A percentile compares a stretch with the other conserved stretches of the same genome.
Conservation (phyloP, 1,284 basidiomycete genomes). For the Stereum hirsutum region DNA sequence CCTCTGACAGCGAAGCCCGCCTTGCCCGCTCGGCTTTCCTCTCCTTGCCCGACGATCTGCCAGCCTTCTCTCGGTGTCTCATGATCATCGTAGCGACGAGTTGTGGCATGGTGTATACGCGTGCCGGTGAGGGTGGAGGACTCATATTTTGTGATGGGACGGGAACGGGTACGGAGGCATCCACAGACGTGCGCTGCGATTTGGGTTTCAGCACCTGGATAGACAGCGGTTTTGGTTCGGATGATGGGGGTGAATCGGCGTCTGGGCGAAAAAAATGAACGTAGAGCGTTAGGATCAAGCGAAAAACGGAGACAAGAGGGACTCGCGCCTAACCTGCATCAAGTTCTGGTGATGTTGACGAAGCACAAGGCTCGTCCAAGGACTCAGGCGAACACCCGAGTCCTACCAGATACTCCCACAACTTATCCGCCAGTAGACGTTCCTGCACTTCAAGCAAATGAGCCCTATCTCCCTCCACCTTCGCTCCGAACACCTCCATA, state of each 20-base stretch:
- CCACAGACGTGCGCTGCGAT: too few species aligned
- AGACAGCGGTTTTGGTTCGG: too few species aligned
- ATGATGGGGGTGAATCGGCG: too few species aligned
- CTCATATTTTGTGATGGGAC: slow-evolving; percentile 9
- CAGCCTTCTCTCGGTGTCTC: slow-evolving; percentile 23
- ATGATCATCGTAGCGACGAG: slow-evolving; percentile 25
- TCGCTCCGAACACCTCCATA: slow-evolving; percentile 8
- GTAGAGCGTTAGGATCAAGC: not conserved
- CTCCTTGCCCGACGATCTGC: too few species aligned
- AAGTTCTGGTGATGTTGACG: not conserved
- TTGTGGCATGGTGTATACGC: slow-evolving; percentile 20
- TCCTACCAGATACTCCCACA: slow-evolving; percentile 20
- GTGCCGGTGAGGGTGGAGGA: slow-evolving; percentile 7
- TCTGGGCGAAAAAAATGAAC: too few species aligned
- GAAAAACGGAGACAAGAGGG: not conserved
- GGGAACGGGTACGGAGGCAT: slow-evolving; percentile 9
- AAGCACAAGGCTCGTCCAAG: slow-evolving; percentile 5
- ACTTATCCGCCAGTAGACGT: slow-evolving; percentile 20
- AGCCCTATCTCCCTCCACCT: slow-evolving; percentile 4
- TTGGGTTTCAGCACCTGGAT: too few species aligned
- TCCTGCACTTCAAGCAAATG: slow-evolving; percentile 15
- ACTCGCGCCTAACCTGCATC: not conserved
- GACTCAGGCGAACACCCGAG: slow-evolving; percentile 21
- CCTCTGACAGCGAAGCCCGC: too few species aligned
- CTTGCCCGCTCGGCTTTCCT: too few species aligned